Evolutionary conservation across 805 yeast species (phyloP).

Genomic region (Wickerhamomyces alni): DNA sequence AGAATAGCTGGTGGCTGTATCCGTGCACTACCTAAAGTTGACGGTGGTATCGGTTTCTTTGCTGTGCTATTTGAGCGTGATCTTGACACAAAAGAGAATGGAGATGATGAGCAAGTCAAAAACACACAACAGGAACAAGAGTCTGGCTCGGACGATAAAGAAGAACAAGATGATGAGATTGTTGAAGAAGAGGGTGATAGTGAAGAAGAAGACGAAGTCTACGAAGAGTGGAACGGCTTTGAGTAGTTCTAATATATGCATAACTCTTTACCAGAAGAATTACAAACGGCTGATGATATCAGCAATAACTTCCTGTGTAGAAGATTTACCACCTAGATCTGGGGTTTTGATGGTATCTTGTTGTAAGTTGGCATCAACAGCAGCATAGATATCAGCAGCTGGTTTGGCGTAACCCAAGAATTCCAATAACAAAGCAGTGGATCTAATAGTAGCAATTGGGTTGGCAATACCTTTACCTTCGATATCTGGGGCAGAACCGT

Average conservation of each 20-base stretch:
- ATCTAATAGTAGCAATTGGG: conserved; percentile 97
- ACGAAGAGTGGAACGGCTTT: conserved; percentile 33
- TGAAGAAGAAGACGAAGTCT: conserved; percentile 12
- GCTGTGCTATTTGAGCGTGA: conserved; percentile 82
- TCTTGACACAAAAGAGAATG: conserved; percentile 1
- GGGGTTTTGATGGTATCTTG: conserved; percentile 80
- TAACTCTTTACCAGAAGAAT: neutral
- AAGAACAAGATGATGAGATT: conserved; percentile 1
- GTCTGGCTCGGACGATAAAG: no score
- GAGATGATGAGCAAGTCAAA: neutral
- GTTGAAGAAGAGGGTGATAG: no score
- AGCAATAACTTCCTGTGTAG: conserved; percentile 81
- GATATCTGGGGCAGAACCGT: conserved; percentile 98
- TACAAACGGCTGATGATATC: conserved; percentile 53
- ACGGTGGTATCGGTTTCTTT: conserved; percentile 98
- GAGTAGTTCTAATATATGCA: conserved; percentile 8
- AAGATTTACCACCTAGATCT: conserved; percentile 86
- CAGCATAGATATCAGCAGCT: conserved; percentile 87
- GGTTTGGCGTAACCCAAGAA: conserved; percentile 88
- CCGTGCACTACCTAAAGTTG: conserved; percentile 76
- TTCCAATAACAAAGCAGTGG: conserved; percentile 95
- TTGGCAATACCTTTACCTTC: conserved; percentile 92
- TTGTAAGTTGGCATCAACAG: conserved; percentile 87
- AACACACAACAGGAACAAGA: conserved; percentile 2
- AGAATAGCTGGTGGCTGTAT: conserved; percentile 80